Evolutionary conservation across 2,329 filamentous ascomycete species (phyloP).

Genomic region (Neophaeococcomyces mojaviensis): DNA sequence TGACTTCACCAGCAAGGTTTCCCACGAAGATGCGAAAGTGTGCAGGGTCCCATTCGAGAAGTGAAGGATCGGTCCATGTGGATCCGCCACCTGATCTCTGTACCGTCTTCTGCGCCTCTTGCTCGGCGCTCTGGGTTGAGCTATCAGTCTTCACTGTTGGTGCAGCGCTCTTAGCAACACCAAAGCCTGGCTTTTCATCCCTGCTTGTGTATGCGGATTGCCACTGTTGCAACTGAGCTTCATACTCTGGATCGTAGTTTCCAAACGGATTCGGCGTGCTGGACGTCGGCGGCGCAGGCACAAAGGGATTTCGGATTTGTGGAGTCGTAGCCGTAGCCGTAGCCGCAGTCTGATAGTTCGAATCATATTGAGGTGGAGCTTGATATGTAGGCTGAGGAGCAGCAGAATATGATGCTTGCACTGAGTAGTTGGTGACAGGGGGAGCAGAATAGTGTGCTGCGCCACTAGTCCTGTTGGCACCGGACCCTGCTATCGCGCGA

Average conservation of each 20-base stretch:
- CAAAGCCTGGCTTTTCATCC: slow-evolving; percentile 40
- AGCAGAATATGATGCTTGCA: slow-evolving; percentile 16
- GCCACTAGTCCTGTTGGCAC: slow-evolving; percentile 30
- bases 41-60: slow-evolving; percentile 91
- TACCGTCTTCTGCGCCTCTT: slow-evolving; percentile 63
- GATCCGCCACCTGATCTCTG: slow-evolving; percentile 82
- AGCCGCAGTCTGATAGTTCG: slow-evolving; percentile 30
- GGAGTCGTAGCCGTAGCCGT: slow-evolving; percentile 42
- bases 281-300: slow-evolving; percentile 49
- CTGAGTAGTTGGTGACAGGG: slow-evolving; percentile 26
- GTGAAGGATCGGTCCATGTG: slow-evolving; percentile 78
- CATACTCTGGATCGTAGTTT: slow-evolving; percentile 64
- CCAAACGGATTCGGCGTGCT: slow-evolving; percentile 31
- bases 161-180: slow-evolving; percentile 20
- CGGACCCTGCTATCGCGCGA: slow-evolving; percentile 45
- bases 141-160: slow-evolving; percentile 26
- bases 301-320: slow-evolving; percentile 71
- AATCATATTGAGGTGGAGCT: slow-evolving; percentile 40
- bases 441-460: slow-evolving; percentile 33
- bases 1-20: slow-evolving; percentile 94
- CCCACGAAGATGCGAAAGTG: slow-evolving; percentile 94
- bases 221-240: slow-evolving; percentile 90
- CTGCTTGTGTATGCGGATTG: slow-evolving; percentile 75
- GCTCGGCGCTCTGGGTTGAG: slow-evolving; percentile 34
- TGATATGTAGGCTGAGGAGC: slow-evolving; percentile 37